Conservation (phyloP, 2,329 filamentous ascomycete genomes). For the Paecilomyces fulvus region DNA sequence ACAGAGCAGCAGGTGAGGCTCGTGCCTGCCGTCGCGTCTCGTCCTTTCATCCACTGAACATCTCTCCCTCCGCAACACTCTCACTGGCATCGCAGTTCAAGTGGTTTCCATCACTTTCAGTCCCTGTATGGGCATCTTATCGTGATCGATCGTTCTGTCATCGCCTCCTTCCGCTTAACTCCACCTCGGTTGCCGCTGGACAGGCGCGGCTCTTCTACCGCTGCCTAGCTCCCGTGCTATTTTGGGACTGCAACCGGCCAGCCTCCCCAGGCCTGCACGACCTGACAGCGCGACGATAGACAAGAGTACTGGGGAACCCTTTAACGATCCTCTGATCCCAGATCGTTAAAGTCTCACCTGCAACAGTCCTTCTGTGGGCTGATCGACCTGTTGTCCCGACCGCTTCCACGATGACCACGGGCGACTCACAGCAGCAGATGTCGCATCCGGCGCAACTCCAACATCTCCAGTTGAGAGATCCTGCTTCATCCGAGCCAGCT, state of each 20-base stretch:
- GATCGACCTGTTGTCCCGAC: constrained; percentile 1
- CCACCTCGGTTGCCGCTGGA: constrained; percentile 8
- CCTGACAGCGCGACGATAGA: background rate
- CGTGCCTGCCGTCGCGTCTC: background rate
- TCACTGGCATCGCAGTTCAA: background rate
- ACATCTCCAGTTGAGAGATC: constrained; percentile 17
- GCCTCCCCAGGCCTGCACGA: constrained; percentile 15
- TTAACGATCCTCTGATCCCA: background rate
- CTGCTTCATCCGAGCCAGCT: constrained; percentile 36
- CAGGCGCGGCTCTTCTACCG: constrained; percentile 11
- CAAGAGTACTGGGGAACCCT: background rate
- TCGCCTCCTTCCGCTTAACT: constrained; percentile 3
- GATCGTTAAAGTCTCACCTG: background rate
- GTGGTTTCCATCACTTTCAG: constrained; percentile 1
- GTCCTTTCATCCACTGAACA: background rate
- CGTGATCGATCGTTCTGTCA: background rate
- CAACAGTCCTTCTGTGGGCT: background rate
- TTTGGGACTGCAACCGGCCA: constrained; percentile 14
- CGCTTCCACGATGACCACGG: constrained; percentile 26
- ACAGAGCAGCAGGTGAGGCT: background rate
- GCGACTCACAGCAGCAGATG: constrained; percentile 28
- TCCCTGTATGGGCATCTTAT: constrained; percentile 3
- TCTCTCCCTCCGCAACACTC: background rate
- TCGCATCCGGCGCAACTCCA: constrained; percentile 26
- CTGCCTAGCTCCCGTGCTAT: constrained; percentile 17